Conservation (phyloP, 352 stramenopile genomes). For the Globisporangium mamillatum region DNA sequence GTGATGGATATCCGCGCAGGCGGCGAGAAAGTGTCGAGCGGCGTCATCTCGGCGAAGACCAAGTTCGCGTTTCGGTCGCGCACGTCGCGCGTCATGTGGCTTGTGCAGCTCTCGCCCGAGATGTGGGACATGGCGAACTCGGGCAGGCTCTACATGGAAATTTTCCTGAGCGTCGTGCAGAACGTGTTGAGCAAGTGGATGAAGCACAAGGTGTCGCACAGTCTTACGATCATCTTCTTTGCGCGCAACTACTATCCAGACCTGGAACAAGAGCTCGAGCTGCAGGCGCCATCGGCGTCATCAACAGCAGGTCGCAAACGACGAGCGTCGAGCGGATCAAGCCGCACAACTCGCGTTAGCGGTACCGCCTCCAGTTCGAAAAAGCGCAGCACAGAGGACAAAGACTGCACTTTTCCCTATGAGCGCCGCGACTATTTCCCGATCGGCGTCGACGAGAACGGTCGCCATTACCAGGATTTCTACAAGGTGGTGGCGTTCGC, state of each 20-base stretch:
- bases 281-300: conserved; percentile 15
- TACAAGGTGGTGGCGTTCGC: conserved; percentile 85
- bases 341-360: conserved; percentile 1
- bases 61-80: conserved; percentile 96
- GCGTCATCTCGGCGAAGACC: conserved; percentile 93
- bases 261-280: conserved; percentile 44
- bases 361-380: conserved; percentile 2
- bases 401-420: conserved; percentile 62
- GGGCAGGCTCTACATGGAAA: conserved; percentile 89
- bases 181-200: conserved; percentile 91
- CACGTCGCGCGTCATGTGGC: conserved; percentile 96
- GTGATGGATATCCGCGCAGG: conserved; percentile 90
- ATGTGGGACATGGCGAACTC: conserved; percentile 93
- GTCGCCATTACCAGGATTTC: conserved; percentile 80
- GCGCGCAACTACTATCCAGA: conserved; percentile 85
- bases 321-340: conserved; percentile 13
- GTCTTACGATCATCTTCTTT: conserved; percentile 92
- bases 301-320: conserved; percentile 8
- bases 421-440: conserved; percentile 60
- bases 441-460: conserved; percentile 73
- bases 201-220: conserved; percentile 88
- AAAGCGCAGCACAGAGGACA: conserved; percentile 26
- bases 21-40: conserved; percentile 83
- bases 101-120: conserved; percentile 95
- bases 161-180: conserved; percentile 77